phyloP scores from a whole-genome alignment of 176 grass and related monocot genomes.

The Puccinellia tenuiflora region DNA sequence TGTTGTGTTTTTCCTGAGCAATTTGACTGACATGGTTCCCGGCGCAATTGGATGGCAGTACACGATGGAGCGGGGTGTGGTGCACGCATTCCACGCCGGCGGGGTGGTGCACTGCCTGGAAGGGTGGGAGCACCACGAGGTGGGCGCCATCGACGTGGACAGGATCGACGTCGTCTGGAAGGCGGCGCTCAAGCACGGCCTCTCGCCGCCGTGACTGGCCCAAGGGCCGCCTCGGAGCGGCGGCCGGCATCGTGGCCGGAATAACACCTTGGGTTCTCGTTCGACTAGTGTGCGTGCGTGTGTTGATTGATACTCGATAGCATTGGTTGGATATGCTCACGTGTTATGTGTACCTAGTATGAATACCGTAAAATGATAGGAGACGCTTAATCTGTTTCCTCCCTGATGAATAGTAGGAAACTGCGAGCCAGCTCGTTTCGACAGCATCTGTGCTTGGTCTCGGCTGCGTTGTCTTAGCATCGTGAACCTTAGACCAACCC shows the following conservation, averaged over 20 bases:
- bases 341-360: neutral
- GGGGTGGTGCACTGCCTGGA: conserved; percentile 91
- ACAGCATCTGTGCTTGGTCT: too few relatives aligned
- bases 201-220: conserved; percentile 37
- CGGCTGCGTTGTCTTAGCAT: too few relatives aligned
- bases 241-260: conserved; percentile 39
- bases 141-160: conserved; percentile 86
- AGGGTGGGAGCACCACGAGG: conserved; percentile 93
- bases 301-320: too few relatives aligned
- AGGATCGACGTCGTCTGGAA: conserved; percentile 85
- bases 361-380: neutral
- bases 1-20: too few relatives aligned
- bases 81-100: conserved; percentile 96
- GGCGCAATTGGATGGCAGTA: too few relatives aligned
- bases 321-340: too few relatives aligned
- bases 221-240: neutral
- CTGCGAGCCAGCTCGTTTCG: too few relatives aligned
- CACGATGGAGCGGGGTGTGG: conserved; percentile 81
- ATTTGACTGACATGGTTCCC: too few relatives aligned
- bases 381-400: too few relatives aligned
- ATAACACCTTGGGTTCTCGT: neutral
- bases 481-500: too few relatives aligned
- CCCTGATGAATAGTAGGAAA: too few relatives aligned
- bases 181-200: conserved; percentile 75
- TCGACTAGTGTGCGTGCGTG: too few relatives aligned